Evolutionary conservation across 2,329 filamentous ascomycete genomes (phyloP), one percentile per base, ranked within the genome.

Genomic region (Cercospora sesami): DNA sequence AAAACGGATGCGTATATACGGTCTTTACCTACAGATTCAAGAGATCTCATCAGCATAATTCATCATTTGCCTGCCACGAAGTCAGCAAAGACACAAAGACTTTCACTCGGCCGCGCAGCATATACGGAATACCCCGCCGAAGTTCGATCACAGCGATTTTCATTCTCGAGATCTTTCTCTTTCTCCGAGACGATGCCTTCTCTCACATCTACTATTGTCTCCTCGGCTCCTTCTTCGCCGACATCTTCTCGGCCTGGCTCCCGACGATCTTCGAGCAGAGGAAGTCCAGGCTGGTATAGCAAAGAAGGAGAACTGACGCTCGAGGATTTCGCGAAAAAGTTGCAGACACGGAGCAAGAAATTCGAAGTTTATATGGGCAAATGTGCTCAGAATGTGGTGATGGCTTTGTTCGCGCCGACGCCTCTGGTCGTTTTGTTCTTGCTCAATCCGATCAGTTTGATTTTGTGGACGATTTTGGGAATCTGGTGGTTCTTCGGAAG

Each of bases 381-480:
- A 18, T 78, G 75, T 64, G 75, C 72, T 42, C 73, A 75, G 66
- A 76, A 75, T 66, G 66, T 75, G 18, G 75, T 78, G 16, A 78
- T 78, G 76, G 76, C 73, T 2, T 63, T 78, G 36, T 69, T 77
- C 63, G 64, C 74, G 48, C 75, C 75, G 4, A 76, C 75, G 64
- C 73, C 75, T 18, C 7, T 53, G 51, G 33, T 77, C 42, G 71
- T 75, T 36, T 53, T 78, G 60, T 74, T 78, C 51, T 58, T 75
- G 51, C 73, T 77, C 60, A 76, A 78, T 69, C 76, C 76, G 61
- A 63, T 76, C 31, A 67, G 68, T 51, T 65, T 78, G 67, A 60
- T 78, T 5, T 9, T 76, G 23, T 73, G 70, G 69, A 21, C 73
- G 2, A 28, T 72, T 55, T 6, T 75, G 57, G 60, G 68, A n/a